phyloP scores from a whole-genome alignment of 768 basidiomycete genomes.

The Xerocomus brunneocitrinus region DNA sequence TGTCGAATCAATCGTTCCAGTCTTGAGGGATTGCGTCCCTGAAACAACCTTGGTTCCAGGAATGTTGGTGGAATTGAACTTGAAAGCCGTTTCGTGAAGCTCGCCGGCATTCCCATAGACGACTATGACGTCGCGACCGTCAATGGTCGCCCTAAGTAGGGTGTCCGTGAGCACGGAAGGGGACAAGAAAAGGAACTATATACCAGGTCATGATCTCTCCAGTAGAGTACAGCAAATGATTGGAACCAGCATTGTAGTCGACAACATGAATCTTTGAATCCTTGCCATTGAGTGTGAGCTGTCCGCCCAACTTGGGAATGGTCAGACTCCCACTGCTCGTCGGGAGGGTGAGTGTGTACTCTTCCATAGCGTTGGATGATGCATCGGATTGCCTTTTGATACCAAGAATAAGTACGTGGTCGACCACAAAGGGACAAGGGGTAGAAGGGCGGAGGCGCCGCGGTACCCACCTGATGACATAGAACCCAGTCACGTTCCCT shows the following conservation, averaged over 20 bases:
- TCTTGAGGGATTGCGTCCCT: slow-evolving; percentile 31
- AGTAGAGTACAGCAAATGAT: slow-evolving; percentile 43
- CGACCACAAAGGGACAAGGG: slow-evolving; percentile 3
- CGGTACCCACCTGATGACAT: slow-evolving; percentile 28
- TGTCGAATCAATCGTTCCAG: slow-evolving; percentile 32
- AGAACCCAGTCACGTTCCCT: slow-evolving; percentile 46
- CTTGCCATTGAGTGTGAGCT: slow-evolving; percentile 42
- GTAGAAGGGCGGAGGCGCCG: neutral
- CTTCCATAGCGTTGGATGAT: slow-evolving; percentile 7
- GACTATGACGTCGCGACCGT: slow-evolving; percentile 43
- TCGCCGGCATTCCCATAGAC: slow-evolving; percentile 43
- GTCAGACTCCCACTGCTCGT: slow-evolving; percentile 42
- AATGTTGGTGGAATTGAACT: slow-evolving; percentile 23
- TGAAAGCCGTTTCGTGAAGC: slow-evolving; percentile 48
- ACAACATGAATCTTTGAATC: slow-evolving; percentile 51
- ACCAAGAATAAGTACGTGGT: neutral
- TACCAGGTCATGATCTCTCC: slow-evolving; percentile 49
- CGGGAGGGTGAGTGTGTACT: slow-evolving; percentile 39
- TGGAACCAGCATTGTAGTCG: slow-evolving; percentile 44
- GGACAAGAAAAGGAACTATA: neutral
- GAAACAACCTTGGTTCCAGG: slow-evolving; percentile 23
- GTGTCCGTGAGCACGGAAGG: neutral
- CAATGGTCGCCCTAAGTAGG: slow-evolving; percentile 41
- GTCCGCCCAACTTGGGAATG: slow-evolving; percentile 42
- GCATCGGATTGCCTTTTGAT: slow-evolving; percentile 14